These are phyloP conservation scores for Magnolia kwangsiensis DNA, from an alignment of 164 flowering plant genomes.

Conservation along the genomic window DNA sequence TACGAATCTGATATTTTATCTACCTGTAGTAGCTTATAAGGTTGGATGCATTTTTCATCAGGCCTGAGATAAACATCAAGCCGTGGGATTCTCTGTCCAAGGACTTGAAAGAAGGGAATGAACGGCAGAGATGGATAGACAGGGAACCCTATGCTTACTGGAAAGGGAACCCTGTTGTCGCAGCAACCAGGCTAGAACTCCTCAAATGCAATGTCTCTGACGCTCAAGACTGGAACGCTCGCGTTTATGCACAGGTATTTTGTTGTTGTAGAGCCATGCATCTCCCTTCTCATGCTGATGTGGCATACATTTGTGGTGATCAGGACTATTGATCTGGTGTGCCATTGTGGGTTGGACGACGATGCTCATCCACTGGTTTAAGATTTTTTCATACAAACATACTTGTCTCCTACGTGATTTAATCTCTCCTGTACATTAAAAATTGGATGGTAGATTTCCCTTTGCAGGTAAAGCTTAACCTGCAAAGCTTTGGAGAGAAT, in stretches of 20 bases:
- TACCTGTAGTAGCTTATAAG: not conserved
- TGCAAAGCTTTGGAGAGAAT: too few species aligned
- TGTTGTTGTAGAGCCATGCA: not conserved
- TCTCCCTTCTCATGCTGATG: too few species aligned
- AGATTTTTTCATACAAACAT: too few species aligned
- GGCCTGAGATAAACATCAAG: slow-evolving; percentile 60
- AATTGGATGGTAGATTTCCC: too few species aligned
- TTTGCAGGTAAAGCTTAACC: too few species aligned
- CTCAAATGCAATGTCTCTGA: slow-evolving; percentile 41
- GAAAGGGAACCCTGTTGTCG: slow-evolving; percentile 53
- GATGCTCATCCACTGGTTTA: not conserved
- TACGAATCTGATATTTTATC: not conserved
- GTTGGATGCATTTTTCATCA: slow-evolving; percentile 11
- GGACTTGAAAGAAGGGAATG: slow-evolving; percentile 41
- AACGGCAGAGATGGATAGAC: slow-evolving; percentile 39
- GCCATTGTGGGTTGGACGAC: too few species aligned
- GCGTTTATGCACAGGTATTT: slow-evolving; percentile 39
- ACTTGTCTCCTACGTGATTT: too few species aligned
- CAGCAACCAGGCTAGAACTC: slow-evolving; percentile 33
- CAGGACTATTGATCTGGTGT: too few species aligned
- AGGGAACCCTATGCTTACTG: slow-evolving; percentile 69
- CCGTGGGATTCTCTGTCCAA: slow-evolving; percentile 45
- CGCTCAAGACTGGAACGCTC: slow-evolving; percentile 49
- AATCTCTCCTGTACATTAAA: too few species aligned
- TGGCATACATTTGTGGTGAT: too few species aligned